Conservation (phyloP, 2,329 filamentous ascomycete species). For the Aspergillus neoniger region DNA sequence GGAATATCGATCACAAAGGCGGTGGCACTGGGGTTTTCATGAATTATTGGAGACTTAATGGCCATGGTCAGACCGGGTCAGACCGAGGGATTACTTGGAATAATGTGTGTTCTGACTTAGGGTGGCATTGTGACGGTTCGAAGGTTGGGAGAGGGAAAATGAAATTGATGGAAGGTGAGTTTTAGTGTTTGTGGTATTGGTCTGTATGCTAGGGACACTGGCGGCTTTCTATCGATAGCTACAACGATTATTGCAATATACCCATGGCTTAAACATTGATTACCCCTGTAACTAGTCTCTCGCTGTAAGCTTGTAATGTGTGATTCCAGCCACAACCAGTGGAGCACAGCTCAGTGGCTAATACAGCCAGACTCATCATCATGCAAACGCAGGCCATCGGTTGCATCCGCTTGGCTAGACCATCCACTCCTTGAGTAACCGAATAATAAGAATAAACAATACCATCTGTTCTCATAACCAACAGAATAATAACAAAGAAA, state of each 20-base stretch:
- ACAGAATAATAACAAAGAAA: constrained; percentile 16
- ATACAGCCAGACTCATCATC: neutral
- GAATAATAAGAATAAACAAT: constrained; percentile 17
- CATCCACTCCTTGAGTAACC: constrained; percentile 1
- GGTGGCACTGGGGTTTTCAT: constrained; percentile 48
- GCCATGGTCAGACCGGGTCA: constrained; percentile 7
- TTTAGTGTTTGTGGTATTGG: no score
- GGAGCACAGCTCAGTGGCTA: neutral
- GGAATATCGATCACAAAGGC: constrained; percentile 61
- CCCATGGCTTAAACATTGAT: neutral
- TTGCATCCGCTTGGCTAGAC: neutral
- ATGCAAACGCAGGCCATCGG: neutral
- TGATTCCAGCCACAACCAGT: neutral
- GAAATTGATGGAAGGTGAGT: neutral
- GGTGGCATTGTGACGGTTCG: neutral
- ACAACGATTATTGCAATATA: neutral
- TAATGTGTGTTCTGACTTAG: neutral
- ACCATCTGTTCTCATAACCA: constrained; percentile 21
- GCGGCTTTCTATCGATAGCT: neutral
- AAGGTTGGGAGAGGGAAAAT: neutral
- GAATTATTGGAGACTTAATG: constrained; percentile 48
- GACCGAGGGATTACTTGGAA: no score
- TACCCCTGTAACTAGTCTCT: neutral
- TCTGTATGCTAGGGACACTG: neutral
- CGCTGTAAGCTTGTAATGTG: neutral